Evolutionary conservation across 2,329 filamentous ascomycete species (phyloP).

Genomic region (Penicillium sp.): DNA sequence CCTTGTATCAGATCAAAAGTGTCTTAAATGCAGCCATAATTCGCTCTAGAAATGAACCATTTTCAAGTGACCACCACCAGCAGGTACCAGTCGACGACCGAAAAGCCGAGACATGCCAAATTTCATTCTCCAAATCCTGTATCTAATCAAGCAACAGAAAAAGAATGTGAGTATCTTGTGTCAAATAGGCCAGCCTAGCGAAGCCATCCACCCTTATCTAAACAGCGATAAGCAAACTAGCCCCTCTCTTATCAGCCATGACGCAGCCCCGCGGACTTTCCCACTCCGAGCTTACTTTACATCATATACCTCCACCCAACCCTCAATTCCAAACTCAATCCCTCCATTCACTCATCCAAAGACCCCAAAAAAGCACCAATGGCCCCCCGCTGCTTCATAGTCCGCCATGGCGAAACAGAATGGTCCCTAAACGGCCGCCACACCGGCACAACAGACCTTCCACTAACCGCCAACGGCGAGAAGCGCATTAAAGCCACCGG

Average conservation of each 20-base stretch:
- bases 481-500: constrained; percentile 75
- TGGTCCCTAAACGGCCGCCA: constrained; percentile 88
- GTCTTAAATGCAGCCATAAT: no score
- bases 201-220: background rate
- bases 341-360: background rate
- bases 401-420: constrained; percentile 92
- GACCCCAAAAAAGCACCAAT: constrained; percentile 21
- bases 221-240: background rate
- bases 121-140: no score
- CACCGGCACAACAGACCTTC: constrained; percentile 83
- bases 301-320: background rate
- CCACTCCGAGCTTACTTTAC: background rate
- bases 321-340: background rate
- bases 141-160: no score
- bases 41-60: no score
- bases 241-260: background rate
- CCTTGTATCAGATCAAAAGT: no score
- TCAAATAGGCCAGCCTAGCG: no score
- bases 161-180: no score
- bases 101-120: no score
- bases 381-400: constrained; percentile 75
- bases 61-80: no score
- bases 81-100: no score
- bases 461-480: constrained; percentile 79
- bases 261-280: background rate